Base-by-base conservation (phyloP, 2,329 filamentous ascomycete species). In the Exserohilum turcica region DNA sequence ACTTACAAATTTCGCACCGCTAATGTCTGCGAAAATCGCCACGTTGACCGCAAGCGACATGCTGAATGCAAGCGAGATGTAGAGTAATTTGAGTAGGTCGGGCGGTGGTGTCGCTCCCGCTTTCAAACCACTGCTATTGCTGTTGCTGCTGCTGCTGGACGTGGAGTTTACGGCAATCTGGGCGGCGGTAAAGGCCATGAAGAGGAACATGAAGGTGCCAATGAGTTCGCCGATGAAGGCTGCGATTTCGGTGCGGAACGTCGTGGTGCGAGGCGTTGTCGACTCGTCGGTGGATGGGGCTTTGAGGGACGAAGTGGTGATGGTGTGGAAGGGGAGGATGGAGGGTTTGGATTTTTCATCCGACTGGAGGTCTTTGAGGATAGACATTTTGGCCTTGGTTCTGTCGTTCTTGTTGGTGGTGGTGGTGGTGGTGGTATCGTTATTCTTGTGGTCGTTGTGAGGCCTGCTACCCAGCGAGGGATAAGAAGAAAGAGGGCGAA, bases 131-230 rank as follows among this genome's bases (percentile, higher is more conserved):
- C n/a, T n/a, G n/a, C n/a, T n/a, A n/a, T n/a, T n/a, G n/a, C n/a
- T n/a, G n/a, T 47, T 58, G 21, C 63, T 50, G 78, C 59, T 73
- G 76, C 54, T 37, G 18, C 44, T 52, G n/a, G 48, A 48, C 5
- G 64, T 54, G 29, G 64, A 61, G 6, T 81, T 78, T 46, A 82
- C 81, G 56, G 78, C 74, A 18, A 83, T 74, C 66, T 84, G 81
- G 10, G 69, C 69, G 19, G 65, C 67, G 16, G 66, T 54, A 44
- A 72, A 72, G 3, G 70, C 67, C 31, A 73, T 57, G 28, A 65
- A 69, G 18, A 80, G 67, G 61, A 80, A 80, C 56, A 80, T 71
- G 58, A 79, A 77, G 0, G 77, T 78, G 38, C 78, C 78, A 40
- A 76, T 69, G 47, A 79, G 76, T 48, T 80, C 78, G 31, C 78